Evolutionary conservation across 148 eudicot species (phyloP).

Genomic region (Nepenthes gracilis): DNA sequence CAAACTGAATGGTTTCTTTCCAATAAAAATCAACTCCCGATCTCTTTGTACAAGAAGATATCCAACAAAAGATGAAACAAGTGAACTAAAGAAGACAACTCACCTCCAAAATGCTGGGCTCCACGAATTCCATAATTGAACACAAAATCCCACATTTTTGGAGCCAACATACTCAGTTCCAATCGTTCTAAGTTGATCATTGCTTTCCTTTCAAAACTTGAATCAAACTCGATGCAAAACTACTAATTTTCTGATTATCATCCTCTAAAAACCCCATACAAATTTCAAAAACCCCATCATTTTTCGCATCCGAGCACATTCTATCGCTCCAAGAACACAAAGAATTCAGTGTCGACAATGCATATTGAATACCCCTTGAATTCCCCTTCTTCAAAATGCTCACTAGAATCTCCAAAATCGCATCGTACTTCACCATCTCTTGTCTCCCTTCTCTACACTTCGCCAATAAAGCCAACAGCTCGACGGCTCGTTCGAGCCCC

Average conservation of each 20-base stretch:
- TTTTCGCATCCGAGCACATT: constrained; percentile 29
- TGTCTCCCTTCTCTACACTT: constrained; percentile 67
- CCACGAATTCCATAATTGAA: constrained; percentile 4
- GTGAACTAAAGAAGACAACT: constrained; percentile 3
- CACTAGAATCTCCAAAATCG: constrained; percentile 36
- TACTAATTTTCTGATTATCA: constrained; percentile 79
- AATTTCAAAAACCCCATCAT: constrained; percentile 56
- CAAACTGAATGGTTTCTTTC: background rate
- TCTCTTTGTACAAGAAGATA: constrained; percentile 33
- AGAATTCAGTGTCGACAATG: constrained; percentile 44
- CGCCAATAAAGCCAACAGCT: constrained; percentile 61
- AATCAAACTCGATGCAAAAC: constrained; percentile 60
- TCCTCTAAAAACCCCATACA: constrained; percentile 63
- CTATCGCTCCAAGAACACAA: constrained; percentile 41
- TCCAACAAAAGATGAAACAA: constrained; percentile 9
- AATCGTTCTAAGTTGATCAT: background rate
- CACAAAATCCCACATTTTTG: background rate
- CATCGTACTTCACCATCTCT: constrained; percentile 38
- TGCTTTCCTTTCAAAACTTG: constrained; percentile 49
- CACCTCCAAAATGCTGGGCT: constrained; percentile 11
- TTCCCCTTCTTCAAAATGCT: constrained; percentile 62
- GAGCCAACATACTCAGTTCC: constrained; percentile 5
- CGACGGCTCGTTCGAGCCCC: constrained; percentile 76
- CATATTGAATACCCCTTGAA: constrained; percentile 67
- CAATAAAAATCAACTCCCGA: background rate